These are phyloP conservation scores for Cucurbitaria berberidis DNA, from an alignment of 2,329 filamentous ascomycete genomes.

Conservation along the genomic window DNA sequence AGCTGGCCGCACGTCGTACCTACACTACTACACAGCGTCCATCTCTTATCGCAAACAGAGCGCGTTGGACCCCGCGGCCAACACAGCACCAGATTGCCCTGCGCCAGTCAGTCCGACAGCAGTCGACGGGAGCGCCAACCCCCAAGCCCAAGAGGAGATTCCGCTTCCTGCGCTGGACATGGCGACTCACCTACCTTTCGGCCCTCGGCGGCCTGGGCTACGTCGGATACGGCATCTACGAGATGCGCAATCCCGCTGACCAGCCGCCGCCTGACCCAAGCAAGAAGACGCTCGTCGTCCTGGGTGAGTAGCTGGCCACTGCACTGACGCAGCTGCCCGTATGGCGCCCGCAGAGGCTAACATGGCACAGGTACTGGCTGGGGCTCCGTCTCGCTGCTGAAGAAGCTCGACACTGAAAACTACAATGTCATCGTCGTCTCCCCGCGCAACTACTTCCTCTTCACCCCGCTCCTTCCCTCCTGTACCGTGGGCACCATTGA, in stretches of 20 bases:
- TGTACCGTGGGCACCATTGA: slow-evolving; percentile 98
- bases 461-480: slow-evolving; percentile 94
- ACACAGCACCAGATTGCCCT: slow-evolving; percentile 43
- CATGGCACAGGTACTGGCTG: slow-evolving; percentile 80
- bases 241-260: slow-evolving; percentile 78
- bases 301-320: slow-evolving; percentile 68
- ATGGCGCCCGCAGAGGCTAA: slow-evolving; percentile 10
- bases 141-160: slow-evolving; percentile 60
- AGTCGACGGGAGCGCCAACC: slow-evolving; percentile 42
- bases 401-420: slow-evolving; percentile 98
- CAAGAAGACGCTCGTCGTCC: slow-evolving; percentile 96
- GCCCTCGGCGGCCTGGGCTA: slow-evolving; percentile 72
- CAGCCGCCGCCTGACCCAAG: slow-evolving; percentile 79
- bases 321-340: neutral
- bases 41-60: slow-evolving; percentile 42
- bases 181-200: slow-evolving; percentile 81
- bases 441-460: slow-evolving; percentile 99
- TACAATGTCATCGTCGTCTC: slow-evolving; percentile 99
- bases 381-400: slow-evolving; percentile 94
- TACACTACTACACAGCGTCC: slow-evolving; percentile 45
- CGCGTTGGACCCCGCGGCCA: slow-evolving; percentile 43
- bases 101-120: slow-evolving; percentile 44
- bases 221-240: slow-evolving; percentile 81
- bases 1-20: slow-evolving; percentile 44
- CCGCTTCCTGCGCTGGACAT: slow-evolving; percentile 77